phyloP scores from a whole-genome alignment of 2,329 filamentous ascomycete genomes.

The Fusarium newnesense region DNA sequence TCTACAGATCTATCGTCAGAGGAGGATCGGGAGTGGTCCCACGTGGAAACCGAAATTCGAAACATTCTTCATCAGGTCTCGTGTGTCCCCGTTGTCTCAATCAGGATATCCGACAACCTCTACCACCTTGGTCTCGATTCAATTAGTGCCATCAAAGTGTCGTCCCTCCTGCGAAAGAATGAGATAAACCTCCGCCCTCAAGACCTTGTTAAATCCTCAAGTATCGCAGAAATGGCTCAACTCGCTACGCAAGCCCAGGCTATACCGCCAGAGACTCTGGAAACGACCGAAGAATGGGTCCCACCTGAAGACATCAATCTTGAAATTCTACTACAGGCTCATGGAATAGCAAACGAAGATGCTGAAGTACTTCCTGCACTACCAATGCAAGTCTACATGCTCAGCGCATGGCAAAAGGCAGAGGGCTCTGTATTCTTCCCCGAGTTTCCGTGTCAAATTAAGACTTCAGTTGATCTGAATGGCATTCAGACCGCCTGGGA shows the following conservation, averaged over 20 bases:
- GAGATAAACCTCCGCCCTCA: slow-evolving; percentile 74
- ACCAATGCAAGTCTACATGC: slow-evolving; percentile 83
- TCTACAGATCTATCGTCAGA: not conserved
- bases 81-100: slow-evolving; percentile 64
- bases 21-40: slow-evolving; percentile 47
- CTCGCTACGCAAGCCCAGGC: slow-evolving; percentile 7
- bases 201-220: slow-evolving; percentile 74
- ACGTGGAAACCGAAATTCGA: slow-evolving; percentile 53
- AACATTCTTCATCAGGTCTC: slow-evolving; percentile 68
- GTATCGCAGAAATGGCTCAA: slow-evolving; percentile 70
- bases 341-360: slow-evolving; percentile 54
- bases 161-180: slow-evolving; percentile 73
- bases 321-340: slow-evolving; percentile 49
- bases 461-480: slow-evolving; percentile 49
- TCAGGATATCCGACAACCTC: slow-evolving; percentile 71
- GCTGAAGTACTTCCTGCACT: slow-evolving; percentile 76
- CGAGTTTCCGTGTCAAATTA: slow-evolving; percentile 71
- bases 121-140: slow-evolving; percentile 92
- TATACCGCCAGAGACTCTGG: not conserved
- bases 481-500: slow-evolving; percentile 70
- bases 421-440: slow-evolving; percentile 77
- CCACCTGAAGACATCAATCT: slow-evolving; percentile 53
- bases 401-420: slow-evolving; percentile 78
- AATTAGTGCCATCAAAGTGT: slow-evolving; percentile 88
- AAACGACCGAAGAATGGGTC: slow-evolving; percentile 39